Percentiles rank a stretch among this genome's conserved stretches.
phyloP scores from a whole-genome alignment of 257 asterid genomes.

The Marsdenia floribunda region DNA sequence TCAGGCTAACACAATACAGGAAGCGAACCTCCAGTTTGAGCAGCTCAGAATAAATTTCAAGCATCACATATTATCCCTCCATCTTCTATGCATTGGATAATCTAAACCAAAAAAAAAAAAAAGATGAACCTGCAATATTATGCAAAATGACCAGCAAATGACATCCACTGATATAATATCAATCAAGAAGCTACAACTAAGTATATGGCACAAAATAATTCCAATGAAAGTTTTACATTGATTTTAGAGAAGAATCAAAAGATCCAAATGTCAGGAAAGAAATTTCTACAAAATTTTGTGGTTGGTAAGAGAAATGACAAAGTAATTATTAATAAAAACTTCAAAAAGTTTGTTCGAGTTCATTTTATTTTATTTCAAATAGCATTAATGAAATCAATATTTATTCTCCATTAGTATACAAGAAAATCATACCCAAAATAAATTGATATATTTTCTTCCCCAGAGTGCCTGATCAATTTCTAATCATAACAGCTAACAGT shows the following conservation, averaged over 20 bases:
- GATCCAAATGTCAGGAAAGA: neutral
- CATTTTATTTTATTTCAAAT: neutral
- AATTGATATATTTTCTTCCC: no score
- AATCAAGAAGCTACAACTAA: neutral
- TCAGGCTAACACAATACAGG: neutral
- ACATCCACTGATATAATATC: neutral
- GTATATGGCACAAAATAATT: neutral
- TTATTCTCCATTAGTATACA: neutral
- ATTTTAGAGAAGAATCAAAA: neutral
- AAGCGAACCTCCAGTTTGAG: neutral
- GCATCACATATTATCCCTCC: neutral
- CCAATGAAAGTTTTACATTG: neutral
- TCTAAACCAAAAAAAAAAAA: neutral
- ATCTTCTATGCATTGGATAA: neutral
- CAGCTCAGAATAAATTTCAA: neutral
- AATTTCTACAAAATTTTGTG: neutral
- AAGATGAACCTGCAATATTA: neutral
- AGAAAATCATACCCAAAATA: neutral
- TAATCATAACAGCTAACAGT: neutral
- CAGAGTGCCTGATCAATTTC: neutral
- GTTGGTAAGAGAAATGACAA: constrained; percentile 2
- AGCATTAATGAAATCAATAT: neutral
- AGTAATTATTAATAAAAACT: neutral
- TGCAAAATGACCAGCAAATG: neutral
- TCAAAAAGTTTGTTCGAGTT: neutral